These are phyloP conservation scores for Globisporangium okanoganense DNA, from an alignment of 352 stramenopile species.

Conservation along the genomic window DNA sequence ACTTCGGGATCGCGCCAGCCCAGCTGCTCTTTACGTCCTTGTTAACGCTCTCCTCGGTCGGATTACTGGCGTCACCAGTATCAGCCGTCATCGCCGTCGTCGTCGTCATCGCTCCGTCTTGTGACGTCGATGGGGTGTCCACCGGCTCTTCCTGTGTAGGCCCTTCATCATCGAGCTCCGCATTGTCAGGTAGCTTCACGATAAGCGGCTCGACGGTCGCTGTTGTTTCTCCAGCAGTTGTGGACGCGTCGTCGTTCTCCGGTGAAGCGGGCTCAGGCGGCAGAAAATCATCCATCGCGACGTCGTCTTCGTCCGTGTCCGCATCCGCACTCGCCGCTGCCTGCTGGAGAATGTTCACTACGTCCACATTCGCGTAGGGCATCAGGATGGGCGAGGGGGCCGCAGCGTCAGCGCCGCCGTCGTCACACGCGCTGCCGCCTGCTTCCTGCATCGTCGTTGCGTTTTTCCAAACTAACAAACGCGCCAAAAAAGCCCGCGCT, in stretches of 20 bases:
- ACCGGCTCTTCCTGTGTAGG: not conserved
- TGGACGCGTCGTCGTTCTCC: not conserved
- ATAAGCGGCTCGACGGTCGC: not conserved
- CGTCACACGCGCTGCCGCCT: not conserved
- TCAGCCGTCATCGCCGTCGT: not conserved
- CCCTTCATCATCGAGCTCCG: not conserved
- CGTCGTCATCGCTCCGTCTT: not conserved
- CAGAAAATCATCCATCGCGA: not conserved
- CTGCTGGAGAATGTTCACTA: not conserved
- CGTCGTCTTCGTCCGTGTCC: not conserved
- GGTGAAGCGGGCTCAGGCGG: not conserved
- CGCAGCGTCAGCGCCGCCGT: not conserved
- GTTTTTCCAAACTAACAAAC: conserved; percentile 3
- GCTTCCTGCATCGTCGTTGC: conserved; percentile 2
- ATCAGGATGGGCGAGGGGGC: not conserved
- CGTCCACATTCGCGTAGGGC: not conserved
- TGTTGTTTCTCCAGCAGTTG: not conserved
- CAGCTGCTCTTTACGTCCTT: not conserved
- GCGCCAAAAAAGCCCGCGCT: conserved; percentile 7
- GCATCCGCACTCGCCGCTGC: not conserved
- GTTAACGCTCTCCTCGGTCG: not conserved
- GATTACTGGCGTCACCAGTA: not conserved
- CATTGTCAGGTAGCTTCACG: not conserved
- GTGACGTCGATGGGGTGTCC: not conserved
- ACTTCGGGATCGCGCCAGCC: conserved; percentile 1